A percentile compares a stretch with the other conserved stretches of the same genome.
phyloP scores from a whole-genome alignment of 129 eudicot genomes.

The Flaveria brownii region DNA sequence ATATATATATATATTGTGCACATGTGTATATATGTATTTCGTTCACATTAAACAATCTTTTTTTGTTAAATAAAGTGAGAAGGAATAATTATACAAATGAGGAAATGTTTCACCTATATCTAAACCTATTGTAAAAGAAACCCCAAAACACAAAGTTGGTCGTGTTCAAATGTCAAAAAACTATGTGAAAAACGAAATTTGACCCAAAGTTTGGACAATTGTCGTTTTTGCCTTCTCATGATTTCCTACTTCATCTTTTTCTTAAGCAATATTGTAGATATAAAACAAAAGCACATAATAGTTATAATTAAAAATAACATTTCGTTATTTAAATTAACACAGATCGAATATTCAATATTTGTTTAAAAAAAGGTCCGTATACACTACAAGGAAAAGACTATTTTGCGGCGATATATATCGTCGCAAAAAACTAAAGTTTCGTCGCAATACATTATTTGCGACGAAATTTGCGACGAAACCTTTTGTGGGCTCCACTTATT shows the following conservation, averaged over 20 bases:
- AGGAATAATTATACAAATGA: neutral
- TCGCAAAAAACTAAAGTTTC: too few species aligned
- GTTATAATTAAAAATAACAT: neutral
- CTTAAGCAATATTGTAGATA: neutral
- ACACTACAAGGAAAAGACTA: too few species aligned
- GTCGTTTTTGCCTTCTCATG: conserved; percentile 31
- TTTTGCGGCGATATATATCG: too few species aligned
- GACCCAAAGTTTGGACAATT: conserved; percentile 27
- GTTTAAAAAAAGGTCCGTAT: neutral
- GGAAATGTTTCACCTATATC: conserved; percentile 12
- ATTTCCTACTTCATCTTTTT: conserved; percentile 4
- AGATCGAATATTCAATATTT: neutral
- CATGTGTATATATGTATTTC: too few species aligned
- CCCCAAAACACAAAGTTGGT: conserved; percentile 15
- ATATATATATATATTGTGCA: too few species aligned
- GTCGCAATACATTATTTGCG: too few species aligned
- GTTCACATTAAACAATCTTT: too few species aligned
- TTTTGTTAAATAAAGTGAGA: neutral
- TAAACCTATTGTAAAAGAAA: conserved; percentile 8
- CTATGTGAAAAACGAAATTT: conserved; percentile 22
- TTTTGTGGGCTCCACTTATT: too few species aligned
- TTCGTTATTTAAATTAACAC: neutral
- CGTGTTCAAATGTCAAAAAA: conserved; percentile 12
- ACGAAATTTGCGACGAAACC: too few species aligned
- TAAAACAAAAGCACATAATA: conserved; percentile 7